phyloP scores from a whole-genome alignment of 441 rosid species.

The Erysimum cheiri region DNA sequence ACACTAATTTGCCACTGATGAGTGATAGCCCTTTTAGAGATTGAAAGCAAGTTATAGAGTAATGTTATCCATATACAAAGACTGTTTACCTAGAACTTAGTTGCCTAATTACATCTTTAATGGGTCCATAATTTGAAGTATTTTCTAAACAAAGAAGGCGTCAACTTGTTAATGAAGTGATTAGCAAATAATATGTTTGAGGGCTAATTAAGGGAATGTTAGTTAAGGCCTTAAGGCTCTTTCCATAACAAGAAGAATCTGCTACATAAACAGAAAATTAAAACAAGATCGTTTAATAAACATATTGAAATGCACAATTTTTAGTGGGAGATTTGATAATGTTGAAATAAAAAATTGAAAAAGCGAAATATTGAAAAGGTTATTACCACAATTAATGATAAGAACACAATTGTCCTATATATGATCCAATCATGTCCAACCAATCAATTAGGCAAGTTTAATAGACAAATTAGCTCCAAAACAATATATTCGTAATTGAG shows the following conservation, averaged over 20 bases:
- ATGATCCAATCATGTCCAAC: too few species aligned
- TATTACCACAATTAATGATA: too few species aligned
- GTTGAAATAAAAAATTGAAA: too few species aligned
- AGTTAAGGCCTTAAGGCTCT: not conserved
- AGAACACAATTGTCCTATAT: too few species aligned
- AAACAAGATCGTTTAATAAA: too few species aligned
- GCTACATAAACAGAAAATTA: not conserved
- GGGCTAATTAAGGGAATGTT: slow-evolving; percentile 8
- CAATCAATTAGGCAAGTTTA: not conserved
- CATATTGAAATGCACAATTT: too few species aligned
- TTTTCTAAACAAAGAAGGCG: slow-evolving; percentile 27
- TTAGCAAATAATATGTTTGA: slow-evolving; percentile 20
- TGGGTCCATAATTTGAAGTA: slow-evolving; percentile 23
- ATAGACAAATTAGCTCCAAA: not conserved
- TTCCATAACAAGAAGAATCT: slow-evolving; percentile 1
- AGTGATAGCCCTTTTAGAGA: slow-evolving; percentile 1
- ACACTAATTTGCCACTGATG: slow-evolving; percentile 24
- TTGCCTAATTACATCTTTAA: slow-evolving; percentile 23
- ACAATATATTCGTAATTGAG: not conserved
- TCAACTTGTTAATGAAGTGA: slow-evolving; percentile 27
- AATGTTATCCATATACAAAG: slow-evolving; percentile 32
- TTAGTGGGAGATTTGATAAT: too few species aligned
- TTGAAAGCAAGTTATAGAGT: slow-evolving; percentile 4
- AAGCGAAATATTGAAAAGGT: too few species aligned
- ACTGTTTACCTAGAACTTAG: slow-evolving; percentile 33